Evolutionary conservation across 306 rosid genomes (phyloP), one percentile per base, ranked within the genome.

Genomic region (Vigna trinervia): DNA sequence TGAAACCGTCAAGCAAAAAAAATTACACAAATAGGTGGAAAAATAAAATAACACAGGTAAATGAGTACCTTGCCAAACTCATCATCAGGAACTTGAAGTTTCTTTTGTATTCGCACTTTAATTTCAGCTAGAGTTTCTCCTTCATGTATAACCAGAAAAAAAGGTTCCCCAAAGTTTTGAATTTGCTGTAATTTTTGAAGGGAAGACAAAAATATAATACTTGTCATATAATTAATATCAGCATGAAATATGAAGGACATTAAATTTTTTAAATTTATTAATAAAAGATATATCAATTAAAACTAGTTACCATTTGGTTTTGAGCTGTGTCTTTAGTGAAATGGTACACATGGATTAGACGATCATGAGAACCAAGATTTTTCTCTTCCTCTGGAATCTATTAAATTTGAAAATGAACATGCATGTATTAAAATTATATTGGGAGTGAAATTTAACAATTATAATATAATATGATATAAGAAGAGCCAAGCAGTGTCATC

Each of bases 121-220:
- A 92, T 85, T 74, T 92, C 94, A 6, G 90, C 81, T 69, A 92
- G 84, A n/a, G 91, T 84, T 78, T 92, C 97, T 58, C 92, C 94
- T 81, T 92, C 97, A 15, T 78, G 93, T 79, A 92, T 90, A 67
- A 92, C 97, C 85, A 92, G 74, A 84, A 92, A 90, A 79, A 92
- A 92, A 13, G 97, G 97, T 64, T 92, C 97, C 46, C 97, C 97
- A 9, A 92, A 92, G 81, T 90, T 90, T 58, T 92, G 96, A 85
- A 92, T 87, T 88, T 90, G 94, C 97, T 92, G 85, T n/a, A 15
- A 28, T 75, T 69, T 81, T 69, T 64, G 15, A 58, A 70, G 43
- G 23, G 13, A 19, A 83, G 65, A 54, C 32, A 34, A 59, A 77
- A 58, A 51, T 34, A 19, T 32, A 30, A 22, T 60, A 54, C 38